phyloP scores from a whole-genome alignment of 2,329 filamentous ascomycete species.

The Phialophora verrucosa region DNA sequence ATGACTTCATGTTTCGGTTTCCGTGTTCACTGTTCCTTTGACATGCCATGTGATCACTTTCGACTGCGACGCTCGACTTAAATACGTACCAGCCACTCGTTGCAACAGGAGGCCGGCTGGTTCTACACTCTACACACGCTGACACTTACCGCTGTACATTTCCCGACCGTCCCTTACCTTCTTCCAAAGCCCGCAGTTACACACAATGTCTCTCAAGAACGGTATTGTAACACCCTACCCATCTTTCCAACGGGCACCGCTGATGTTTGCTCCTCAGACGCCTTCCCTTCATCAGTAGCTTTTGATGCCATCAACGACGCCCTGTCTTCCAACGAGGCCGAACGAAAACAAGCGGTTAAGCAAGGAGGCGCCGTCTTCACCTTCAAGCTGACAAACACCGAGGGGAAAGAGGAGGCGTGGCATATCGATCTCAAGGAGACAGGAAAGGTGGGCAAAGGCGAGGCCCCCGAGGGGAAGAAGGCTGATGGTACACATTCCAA shows the following conservation, averaged over 20 bases:
- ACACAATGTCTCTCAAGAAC: constrained; percentile 74
- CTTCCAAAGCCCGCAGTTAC: constrained; percentile 4
- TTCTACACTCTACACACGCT: neutral
- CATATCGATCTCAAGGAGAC: constrained; percentile 93
- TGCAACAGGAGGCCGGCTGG: neutral
- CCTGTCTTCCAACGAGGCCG: constrained; percentile 70
- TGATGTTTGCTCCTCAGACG: constrained; percentile 42
- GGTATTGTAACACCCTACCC: constrained; percentile 53
- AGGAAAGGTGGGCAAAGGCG: constrained; percentile 79
- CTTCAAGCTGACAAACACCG: constrained; percentile 88
- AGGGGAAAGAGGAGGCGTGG: constrained; percentile 83
- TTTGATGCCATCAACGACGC: constrained; percentile 85
- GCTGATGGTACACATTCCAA: constrained; percentile 71
- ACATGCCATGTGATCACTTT: constrained; percentile 29
- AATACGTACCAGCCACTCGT: constrained; percentile 5
- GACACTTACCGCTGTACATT: neutral
- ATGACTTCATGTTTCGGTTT: constrained; percentile 32
- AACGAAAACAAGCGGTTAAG: constrained; percentile 87
- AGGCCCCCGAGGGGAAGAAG: constrained; percentile 72
- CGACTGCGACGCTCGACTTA: constrained; percentile 6
- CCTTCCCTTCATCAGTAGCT: constrained; percentile 86
- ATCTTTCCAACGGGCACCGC: neutral
- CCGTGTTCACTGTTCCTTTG: constrained; percentile 8
- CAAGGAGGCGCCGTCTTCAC: constrained; percentile 85
- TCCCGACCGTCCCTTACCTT: constrained; percentile 4